Evolutionary conservation across 371 early-diverging fungal species (phyloP).

Genomic region (Lichtheimia hyalospora): DNA sequence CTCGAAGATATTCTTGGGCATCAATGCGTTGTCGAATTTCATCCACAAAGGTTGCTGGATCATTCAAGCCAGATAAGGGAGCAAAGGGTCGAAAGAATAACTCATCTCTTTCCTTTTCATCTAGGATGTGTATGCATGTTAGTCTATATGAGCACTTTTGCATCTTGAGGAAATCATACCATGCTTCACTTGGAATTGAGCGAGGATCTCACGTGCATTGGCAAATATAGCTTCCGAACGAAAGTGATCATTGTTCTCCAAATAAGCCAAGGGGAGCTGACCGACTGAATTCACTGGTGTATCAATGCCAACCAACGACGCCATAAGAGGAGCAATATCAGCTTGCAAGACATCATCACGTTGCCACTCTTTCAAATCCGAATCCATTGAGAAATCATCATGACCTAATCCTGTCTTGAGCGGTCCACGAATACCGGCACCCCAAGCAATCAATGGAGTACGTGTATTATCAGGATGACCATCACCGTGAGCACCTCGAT

Average conservation of each 20-base stretch:
- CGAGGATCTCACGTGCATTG: slow-evolving; percentile 84
- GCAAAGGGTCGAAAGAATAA: slow-evolving; percentile 77
- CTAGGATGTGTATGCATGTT: too few species aligned
- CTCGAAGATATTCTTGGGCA: slow-evolving; percentile 57
- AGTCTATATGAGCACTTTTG: too few species aligned
- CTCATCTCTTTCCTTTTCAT: slow-evolving; percentile 72
- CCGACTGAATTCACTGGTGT: slow-evolving; percentile 94
- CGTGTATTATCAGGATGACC: slow-evolving; percentile 94
- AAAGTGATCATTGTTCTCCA: slow-evolving; percentile 64
- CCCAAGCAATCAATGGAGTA: slow-evolving; percentile 95
- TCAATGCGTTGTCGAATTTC: slow-evolving; percentile 67
- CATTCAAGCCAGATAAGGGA: slow-evolving; percentile 51
- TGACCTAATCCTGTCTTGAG: slow-evolving; percentile 40
- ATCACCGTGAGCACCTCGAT: slow-evolving; percentile 90
- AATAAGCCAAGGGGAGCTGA: slow-evolving; percentile 76
- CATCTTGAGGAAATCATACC: slow-evolving; percentile 19
- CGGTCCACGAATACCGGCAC: slow-evolving; percentile 82
- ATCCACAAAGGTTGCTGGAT: slow-evolving; percentile 49
- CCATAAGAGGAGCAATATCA: slow-evolving; percentile 95
- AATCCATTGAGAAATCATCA: slow-evolving; percentile 69
- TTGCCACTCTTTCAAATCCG: slow-evolving; percentile 58
- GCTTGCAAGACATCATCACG: slow-evolving; percentile 90
- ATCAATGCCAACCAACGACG: slow-evolving; percentile 81
- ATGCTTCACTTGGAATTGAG: slow-evolving; percentile 84
- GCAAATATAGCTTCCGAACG: slow-evolving; percentile 73